These are phyloP conservation scores for Melanogaster broomeanus DNA, from an alignment of 768 basidiomycete species.

Conservation along the genomic window DNA sequence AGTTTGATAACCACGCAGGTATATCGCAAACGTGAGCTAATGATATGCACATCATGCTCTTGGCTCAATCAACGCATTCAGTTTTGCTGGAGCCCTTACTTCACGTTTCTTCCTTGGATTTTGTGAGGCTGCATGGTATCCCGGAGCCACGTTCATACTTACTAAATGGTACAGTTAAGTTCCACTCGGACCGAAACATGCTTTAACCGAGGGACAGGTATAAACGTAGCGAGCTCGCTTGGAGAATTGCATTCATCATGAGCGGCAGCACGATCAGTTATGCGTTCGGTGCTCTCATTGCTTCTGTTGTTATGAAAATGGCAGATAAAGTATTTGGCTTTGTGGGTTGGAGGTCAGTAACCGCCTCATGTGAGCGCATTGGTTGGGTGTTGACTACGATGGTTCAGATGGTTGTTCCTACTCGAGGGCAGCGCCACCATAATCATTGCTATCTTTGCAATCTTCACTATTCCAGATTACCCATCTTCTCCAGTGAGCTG, in stretches of 20 bases:
- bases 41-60: too few relatives aligned
- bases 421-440: too few relatives aligned
- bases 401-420: conserved; percentile 65
- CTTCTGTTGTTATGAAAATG: conserved; percentile 64
- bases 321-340: conserved; percentile 70
- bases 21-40: too few relatives aligned
- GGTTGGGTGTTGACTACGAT: neutral
- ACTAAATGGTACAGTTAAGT: conserved; percentile 50
- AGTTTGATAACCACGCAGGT: conserved; percentile 19
- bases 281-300: conserved; percentile 76
- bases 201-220: neutral
- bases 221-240: too few relatives aligned
- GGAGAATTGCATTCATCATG: conserved; percentile 62
- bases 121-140: too few relatives aligned
- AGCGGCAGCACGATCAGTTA: conserved; percentile 74
- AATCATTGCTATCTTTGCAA: conserved; percentile 45
- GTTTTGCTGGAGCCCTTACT: too few relatives aligned
- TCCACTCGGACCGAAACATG: neutral
- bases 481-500: conserved; percentile 57
- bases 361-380: neutral
- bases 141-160: conserved; percentile 61
- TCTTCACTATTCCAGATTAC: conserved; percentile 72
- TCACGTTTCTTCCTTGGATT: too few relatives aligned
- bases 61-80: too few relatives aligned
- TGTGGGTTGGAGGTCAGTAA: conserved; percentile 64